Conservation (phyloP, 2,329 filamentous ascomycete genomes). For the Cryphonectria japonica region DNA sequence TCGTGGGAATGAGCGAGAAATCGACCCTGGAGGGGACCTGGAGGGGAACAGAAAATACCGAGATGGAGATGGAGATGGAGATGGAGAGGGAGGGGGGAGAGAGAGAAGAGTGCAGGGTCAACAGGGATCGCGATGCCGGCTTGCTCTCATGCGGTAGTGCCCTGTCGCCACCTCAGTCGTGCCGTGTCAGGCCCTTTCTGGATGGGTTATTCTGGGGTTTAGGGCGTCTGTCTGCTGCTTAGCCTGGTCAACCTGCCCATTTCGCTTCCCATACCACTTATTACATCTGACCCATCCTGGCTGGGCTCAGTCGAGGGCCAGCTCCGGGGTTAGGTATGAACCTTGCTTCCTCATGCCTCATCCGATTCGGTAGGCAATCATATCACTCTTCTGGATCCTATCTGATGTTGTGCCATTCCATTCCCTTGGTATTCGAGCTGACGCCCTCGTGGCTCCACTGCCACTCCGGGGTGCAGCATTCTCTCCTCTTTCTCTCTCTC, state of each 20-base stretch:
- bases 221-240: neutral
- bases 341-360: constrained; percentile 12
- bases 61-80: neutral
- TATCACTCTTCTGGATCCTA: constrained; percentile 14
- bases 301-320: constrained; percentile 7
- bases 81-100: neutral
- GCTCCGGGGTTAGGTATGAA: constrained; percentile 15
- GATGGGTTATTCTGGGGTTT: neutral
- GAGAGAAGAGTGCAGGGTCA: neutral
- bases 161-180: constrained; percentile 13
- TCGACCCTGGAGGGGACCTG: neutral
- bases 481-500: neutral
- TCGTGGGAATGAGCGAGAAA: neutral
- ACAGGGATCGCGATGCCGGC: neutral
- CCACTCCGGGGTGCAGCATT: constrained; percentile 19
- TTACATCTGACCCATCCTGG: constrained; percentile 11
- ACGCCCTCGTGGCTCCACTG: constrained; percentile 13
- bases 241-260: constrained; percentile 10
- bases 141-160: constrained; percentile 5
- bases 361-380: constrained; percentile 18
- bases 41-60: no score
- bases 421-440: constrained; percentile 23
- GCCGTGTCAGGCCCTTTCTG: constrained; percentile 9
- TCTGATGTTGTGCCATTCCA: constrained; percentile 21
- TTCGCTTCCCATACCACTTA: constrained; percentile 15